Evolutionary conservation across 257 asterid species (phyloP).

Genomic region (Gentiana straminea): DNA sequence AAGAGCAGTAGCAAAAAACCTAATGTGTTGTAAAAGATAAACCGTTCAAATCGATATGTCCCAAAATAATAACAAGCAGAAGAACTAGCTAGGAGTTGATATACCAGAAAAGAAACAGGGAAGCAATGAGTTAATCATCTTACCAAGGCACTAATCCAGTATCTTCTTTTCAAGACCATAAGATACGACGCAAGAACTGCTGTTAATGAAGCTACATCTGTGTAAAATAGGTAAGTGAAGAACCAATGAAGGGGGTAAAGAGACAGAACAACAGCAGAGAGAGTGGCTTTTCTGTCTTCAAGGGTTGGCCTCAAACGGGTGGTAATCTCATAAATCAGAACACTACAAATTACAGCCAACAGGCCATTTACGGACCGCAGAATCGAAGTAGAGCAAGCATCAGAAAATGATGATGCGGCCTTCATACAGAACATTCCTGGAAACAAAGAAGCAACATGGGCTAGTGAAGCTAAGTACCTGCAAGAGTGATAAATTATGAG

Average conservation of each 20-base stretch:
- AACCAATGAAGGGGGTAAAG: constrained; percentile 97
- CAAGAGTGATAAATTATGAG: constrained; percentile 29
- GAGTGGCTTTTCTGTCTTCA: constrained; percentile 60
- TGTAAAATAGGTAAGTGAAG: constrained; percentile 77
- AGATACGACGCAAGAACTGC: constrained; percentile 83
- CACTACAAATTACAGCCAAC: constrained; percentile 63
- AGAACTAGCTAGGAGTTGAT: no score
- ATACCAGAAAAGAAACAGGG: neutral
- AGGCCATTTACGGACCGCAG: constrained; percentile 69
- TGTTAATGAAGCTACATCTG: constrained; percentile 87
- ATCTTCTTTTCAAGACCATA: constrained; percentile 53
- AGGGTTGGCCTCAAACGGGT: constrained; percentile 58
- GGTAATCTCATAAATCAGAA: constrained; percentile 58
- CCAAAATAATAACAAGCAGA: neutral
- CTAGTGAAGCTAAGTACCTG: constrained; percentile 97
- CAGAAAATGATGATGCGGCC: constrained; percentile 42
- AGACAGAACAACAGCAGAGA: constrained; percentile 53
- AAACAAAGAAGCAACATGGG: constrained; percentile 85
- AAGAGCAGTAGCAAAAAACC: no score
- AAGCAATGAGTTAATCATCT: constrained; percentile 12
- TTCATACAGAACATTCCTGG: constrained; percentile 48
- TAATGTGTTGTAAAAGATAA: no score
- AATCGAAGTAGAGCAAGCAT: constrained; percentile 58
- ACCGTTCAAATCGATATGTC: no score
- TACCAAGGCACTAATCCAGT: constrained; percentile 75